Percentiles rank a stretch among this genome's conserved stretches.
phyloP scores from a whole-genome alignment of 768 basidiomycete genomes.

The Lactarius indigo region DNA sequence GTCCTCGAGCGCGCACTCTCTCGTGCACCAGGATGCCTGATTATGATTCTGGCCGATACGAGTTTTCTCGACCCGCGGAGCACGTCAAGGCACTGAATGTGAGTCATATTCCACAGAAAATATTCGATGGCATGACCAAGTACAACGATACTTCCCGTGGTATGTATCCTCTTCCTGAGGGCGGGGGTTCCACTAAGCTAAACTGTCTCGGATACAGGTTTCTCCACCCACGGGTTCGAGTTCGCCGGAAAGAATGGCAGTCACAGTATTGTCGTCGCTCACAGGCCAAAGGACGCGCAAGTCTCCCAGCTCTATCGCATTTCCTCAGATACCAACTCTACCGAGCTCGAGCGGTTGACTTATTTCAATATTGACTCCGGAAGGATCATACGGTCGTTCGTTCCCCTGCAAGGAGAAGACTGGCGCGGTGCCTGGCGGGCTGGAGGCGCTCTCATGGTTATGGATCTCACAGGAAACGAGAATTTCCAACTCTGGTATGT shows the following conservation, averaged over 20 bases:
- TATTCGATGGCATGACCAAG: conserved; percentile 36
- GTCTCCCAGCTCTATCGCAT: conserved; percentile 39
- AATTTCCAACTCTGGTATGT: conserved; percentile 41
- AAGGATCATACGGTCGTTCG: conserved; percentile 34
- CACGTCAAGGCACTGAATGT: conserved; percentile 41
- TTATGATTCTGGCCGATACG: conserved; percentile 25
- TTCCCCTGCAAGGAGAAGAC: conserved; percentile 38
- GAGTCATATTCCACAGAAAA: conserved; percentile 33
- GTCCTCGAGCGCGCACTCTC: too few relatives aligned
- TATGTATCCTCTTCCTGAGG: conserved; percentile 5
- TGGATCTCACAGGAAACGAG: conserved; percentile 42
- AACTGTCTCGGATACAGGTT: neutral
- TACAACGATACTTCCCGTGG: conserved; percentile 41
- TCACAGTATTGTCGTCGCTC: conserved; percentile 34
- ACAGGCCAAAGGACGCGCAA: conserved; percentile 40
- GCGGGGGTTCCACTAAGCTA: neutral
- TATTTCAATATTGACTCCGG: conserved; percentile 40
- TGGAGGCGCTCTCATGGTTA: conserved; percentile 37
- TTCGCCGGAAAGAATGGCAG: conserved; percentile 9
- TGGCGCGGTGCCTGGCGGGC: conserved; percentile 39
- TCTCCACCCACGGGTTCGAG: conserved; percentile 9
- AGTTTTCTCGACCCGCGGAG: conserved; percentile 37
- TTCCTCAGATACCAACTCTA: conserved; percentile 29
- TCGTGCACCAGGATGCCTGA: conserved; percentile 1
- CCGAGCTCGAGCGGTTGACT: conserved; percentile 36